phyloP scores from a whole-genome alignment of 306 rosid genomes.

The Trifolium repens region DNA sequence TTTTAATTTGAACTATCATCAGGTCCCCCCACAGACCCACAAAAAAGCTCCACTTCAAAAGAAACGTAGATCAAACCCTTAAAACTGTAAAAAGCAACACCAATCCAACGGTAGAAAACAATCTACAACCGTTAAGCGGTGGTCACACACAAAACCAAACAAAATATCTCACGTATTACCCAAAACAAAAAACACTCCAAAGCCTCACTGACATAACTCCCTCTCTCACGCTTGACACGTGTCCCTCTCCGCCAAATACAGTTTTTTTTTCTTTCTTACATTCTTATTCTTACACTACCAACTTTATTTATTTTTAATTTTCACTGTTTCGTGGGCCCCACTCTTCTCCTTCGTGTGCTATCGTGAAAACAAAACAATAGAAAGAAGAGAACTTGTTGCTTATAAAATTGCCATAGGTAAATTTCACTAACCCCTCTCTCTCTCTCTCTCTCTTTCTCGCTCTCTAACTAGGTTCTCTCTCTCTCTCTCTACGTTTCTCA shows the following conservation, averaged over 20 bases:
- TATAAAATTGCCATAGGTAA: conserved; percentile 39
- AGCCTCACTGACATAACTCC: background rate
- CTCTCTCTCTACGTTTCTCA: conserved; percentile 8
- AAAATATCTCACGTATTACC: conserved; percentile 36
- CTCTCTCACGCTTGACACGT: conserved; percentile 23
- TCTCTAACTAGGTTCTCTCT: conserved; percentile 47
- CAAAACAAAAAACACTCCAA: background rate
- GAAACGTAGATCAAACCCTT: background rate
- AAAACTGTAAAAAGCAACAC: background rate
- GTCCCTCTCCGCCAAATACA: background rate
- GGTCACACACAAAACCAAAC: conserved; percentile 9
- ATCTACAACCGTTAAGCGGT: conserved; percentile 2
- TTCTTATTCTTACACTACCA: too few species aligned
- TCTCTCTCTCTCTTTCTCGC: conserved; percentile 33
- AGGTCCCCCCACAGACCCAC: too few species aligned
- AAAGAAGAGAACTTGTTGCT: conserved; percentile 7
- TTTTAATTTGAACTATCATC: too few species aligned
- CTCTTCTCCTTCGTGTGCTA: conserved; percentile 20
- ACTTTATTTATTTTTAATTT: background rate
- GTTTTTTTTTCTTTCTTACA: background rate
- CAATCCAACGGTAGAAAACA: conserved; percentile 1
- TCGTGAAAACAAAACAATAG: conserved; percentile 22
- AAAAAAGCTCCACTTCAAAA: background rate
- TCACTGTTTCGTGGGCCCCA: conserved; percentile 37
- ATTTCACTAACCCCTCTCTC: conserved; percentile 36